Percentiles rank a stretch among this genome's conserved stretches.
Conservation (phyloP, 2,329 filamentous ascomycete species). For the Exutisphaerella laricina region DNA sequence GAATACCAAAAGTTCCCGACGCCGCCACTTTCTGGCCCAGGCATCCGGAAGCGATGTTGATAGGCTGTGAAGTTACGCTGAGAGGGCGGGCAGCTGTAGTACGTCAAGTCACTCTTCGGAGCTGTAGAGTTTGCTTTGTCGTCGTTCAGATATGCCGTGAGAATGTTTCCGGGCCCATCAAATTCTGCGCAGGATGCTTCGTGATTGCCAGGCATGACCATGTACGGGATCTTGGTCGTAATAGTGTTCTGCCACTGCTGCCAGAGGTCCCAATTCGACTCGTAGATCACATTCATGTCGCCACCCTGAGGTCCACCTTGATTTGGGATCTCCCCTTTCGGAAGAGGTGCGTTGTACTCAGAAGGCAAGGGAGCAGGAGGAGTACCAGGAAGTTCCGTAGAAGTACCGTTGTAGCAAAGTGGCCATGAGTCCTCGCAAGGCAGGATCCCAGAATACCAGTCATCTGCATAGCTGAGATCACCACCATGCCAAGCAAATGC, state of each 20-base stretch:
- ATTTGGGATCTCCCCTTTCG: constrained; percentile 41
- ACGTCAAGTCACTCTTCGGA: constrained; percentile 37
- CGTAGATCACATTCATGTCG: constrained; percentile 47
- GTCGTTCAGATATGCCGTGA: constrained; percentile 46
- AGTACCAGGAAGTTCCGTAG: constrained; percentile 37
- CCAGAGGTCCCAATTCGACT: constrained; percentile 50
- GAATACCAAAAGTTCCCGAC: constrained; percentile 52
- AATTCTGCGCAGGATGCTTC: constrained; percentile 47
- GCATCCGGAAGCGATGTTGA: constrained; percentile 50
- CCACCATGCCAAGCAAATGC: constrained; percentile 52
- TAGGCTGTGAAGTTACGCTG: constrained; percentile 50
- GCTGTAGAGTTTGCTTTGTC: constrained; percentile 41
- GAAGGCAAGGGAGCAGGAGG: constrained; percentile 33
- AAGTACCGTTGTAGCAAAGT: constrained; percentile 49
- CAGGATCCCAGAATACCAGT: constrained; percentile 49
- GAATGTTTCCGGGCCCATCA: constrained; percentile 41
- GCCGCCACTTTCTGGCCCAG: constrained; percentile 44
- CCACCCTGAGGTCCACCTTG: constrained; percentile 46
- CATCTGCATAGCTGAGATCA: constrained; percentile 48
- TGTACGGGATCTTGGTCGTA: constrained; percentile 44
- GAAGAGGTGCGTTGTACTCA: constrained; percentile 43
- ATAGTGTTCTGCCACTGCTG: constrained; percentile 46
- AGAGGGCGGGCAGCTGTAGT: constrained; percentile 49
- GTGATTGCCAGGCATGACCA: constrained; percentile 49
- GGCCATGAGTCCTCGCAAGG: constrained; percentile 45